phyloP scores from a whole-genome alignment of 2,329 filamentous ascomycete genomes.

The Pseudogymnoascus pannorum region DNA sequence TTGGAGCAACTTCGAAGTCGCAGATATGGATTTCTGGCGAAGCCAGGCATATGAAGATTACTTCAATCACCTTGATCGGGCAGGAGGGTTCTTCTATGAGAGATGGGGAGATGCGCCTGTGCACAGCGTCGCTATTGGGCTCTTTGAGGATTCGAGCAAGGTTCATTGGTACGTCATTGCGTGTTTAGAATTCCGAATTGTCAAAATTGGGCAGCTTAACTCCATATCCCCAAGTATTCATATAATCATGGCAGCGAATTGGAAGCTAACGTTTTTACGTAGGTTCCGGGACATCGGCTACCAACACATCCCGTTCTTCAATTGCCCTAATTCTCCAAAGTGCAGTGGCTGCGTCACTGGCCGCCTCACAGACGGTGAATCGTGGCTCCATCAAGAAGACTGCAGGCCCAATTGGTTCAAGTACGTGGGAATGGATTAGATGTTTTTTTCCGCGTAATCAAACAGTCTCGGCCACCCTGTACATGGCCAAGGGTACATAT shows the following conservation, averaged over 20 bases:
- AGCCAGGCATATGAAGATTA: constrained; percentile 88
- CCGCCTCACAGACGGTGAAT: constrained; percentile 80
- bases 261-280: not conserved
- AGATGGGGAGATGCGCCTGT: constrained; percentile 97
- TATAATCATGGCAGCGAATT: not conserved
- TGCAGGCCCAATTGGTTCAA: constrained; percentile 98
- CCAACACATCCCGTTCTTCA: constrained; percentile 97
- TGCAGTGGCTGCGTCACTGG: constrained; percentile 83
- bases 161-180: constrained; percentile 72
- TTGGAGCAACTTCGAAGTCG: constrained; percentile 99
- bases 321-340: constrained; percentile 94
- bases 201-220: not conserved
- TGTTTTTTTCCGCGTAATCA: not conserved
- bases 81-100: constrained; percentile 97
- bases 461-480: not conserved
- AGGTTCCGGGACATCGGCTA: constrained; percentile 99
- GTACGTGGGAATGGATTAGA: constrained; percentile 72
- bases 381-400: constrained; percentile 81
- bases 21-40: constrained; percentile 86
- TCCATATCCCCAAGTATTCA: not conserved
- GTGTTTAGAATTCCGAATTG: not conserved
- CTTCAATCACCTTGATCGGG: constrained; percentile 88
- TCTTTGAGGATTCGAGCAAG: constrained; percentile 85
- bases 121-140: constrained; percentile 82
- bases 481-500: not conserved